phyloP scores from a whole-genome alignment of 176 grass and related monocot genomes.

The Aegilops tauschii region DNA sequence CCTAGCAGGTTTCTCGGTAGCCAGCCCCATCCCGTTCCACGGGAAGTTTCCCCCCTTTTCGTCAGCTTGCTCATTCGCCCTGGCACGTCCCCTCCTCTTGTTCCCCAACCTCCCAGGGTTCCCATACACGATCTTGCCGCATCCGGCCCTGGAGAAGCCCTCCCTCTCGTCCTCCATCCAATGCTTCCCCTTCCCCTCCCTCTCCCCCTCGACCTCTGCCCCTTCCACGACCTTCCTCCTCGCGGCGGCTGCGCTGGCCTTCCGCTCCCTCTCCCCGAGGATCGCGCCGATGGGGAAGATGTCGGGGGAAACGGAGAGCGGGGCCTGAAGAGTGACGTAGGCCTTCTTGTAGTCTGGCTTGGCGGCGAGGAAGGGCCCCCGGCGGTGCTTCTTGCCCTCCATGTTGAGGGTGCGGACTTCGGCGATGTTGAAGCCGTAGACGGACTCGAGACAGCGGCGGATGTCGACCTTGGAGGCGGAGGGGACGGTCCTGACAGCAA shows the following conservation, averaged over 20 bases:
- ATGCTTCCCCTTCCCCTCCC: conserved; percentile 64
- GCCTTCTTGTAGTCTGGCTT: conserved; percentile 99
- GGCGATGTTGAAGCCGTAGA: conserved; percentile 87
- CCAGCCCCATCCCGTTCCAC: conserved; percentile 42
- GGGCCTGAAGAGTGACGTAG: conserved; percentile 72
- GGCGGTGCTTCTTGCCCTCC: conserved; percentile 81
- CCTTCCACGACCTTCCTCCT: conserved; percentile 52
- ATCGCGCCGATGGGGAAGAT: conserved; percentile 77
- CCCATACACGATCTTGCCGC: conserved; percentile 52
- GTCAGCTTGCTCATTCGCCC: neutral
- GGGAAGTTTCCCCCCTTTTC: conserved; percentile 63
- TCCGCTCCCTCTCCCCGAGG: conserved; percentile 62
- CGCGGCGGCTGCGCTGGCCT: conserved; percentile 50
- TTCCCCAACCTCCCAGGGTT: conserved; percentile 42
- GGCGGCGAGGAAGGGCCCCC: conserved; percentile 54
- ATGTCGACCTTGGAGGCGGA: conserved; percentile 98
- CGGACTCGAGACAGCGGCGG: conserved; percentile 82
- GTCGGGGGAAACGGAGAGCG: conserved; percentile 71
- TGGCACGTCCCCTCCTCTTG: conserved; percentile 25
- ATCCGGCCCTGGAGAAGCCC: conserved; percentile 44
- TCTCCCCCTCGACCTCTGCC: conserved; percentile 50
- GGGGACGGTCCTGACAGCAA: conserved; percentile 81
- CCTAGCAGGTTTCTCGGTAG: conserved; percentile 55
- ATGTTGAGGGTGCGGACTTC: conserved; percentile 91
- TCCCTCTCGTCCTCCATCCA: conserved; percentile 76